Percentiles rank a stretch among this genome's conserved stretches.
These are phyloP conservation scores for Aspergillus niger DNA, from an alignment of 2,329 filamentous ascomycete species.

Conservation along the genomic window DNA sequence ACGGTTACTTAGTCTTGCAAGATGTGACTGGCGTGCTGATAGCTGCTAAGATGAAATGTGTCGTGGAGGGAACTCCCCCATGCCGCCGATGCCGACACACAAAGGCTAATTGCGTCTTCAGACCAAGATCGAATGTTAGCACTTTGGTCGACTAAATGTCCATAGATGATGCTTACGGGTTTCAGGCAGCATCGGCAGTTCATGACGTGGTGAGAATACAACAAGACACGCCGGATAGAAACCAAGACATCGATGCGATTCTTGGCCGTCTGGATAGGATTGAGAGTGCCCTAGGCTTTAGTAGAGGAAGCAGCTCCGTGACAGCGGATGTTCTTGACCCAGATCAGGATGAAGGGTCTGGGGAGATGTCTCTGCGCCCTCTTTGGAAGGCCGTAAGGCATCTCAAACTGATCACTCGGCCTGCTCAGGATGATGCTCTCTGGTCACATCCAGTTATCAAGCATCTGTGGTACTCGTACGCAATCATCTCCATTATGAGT, in stretches of 20 bases:
- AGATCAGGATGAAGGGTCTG: slow-evolving; percentile 19
- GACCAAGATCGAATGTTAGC: slow-evolving; percentile 33
- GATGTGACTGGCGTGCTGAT: slow-evolving; percentile 1
- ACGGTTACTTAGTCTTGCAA: not conserved
- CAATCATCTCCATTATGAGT: not conserved
- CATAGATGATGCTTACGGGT: slow-evolving; percentile 1
- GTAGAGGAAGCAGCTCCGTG: slow-evolving; percentile 9
- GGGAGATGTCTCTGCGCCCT: slow-evolving; percentile 13
- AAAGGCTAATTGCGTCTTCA: slow-evolving; percentile 28
- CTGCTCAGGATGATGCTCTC: slow-evolving; percentile 21
- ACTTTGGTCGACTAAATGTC: not conserved
- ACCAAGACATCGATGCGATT: slow-evolving; percentile 20
- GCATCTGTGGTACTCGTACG: slow-evolving; percentile 31
- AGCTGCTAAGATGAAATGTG: slow-evolving; percentile 32
- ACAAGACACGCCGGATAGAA: slow-evolving; percentile 10
- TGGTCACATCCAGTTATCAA: slow-evolving; percentile 30
- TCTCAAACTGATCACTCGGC: slow-evolving; percentile 26
- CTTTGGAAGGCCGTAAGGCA: slow-evolving; percentile 28
- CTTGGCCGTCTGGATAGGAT: slow-evolving; percentile 29
- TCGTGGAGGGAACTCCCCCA: slow-evolving; percentile 30
- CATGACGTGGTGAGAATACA: slow-evolving; percentile 20
- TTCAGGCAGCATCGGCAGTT: slow-evolving; percentile 27
- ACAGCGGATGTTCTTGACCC: slow-evolving; percentile 7
- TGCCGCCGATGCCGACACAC: slow-evolving; percentile 32
- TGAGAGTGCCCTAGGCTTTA: slow-evolving; percentile 27